Conservation (phyloP, 1,139 yeast genomes). For the Hyphopichia khmerensis region DNA sequence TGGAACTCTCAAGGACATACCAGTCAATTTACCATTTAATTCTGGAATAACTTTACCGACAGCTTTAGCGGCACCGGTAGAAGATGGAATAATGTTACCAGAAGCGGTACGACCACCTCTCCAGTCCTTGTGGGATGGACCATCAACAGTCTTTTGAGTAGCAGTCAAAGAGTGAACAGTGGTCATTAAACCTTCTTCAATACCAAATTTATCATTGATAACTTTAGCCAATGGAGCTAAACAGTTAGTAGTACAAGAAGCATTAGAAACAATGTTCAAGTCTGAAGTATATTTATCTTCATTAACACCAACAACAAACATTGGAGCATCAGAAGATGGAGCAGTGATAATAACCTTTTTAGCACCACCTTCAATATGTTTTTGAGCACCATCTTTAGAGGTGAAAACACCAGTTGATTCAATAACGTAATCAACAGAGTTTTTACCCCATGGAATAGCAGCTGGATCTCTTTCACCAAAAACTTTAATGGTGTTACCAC, state of each 20-base stretch:
- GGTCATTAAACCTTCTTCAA: conserved; percentile 78
- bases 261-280: conserved; percentile 66
- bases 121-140: conserved; percentile 86
- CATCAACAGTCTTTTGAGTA: conserved; percentile 80
- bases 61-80: conserved; percentile 86
- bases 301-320: conserved; percentile 78
- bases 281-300: conserved; percentile 63
- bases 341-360: conserved; percentile 80
- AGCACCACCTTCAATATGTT: conserved; percentile 75
- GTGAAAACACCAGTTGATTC: conserved; percentile 85
- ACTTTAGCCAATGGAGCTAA: conserved; percentile 79
- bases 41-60: conserved; percentile 80
- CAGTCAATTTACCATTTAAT: conserved; percentile 76
- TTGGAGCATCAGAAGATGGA: conserved; percentile 77
- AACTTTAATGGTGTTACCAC: conserved; percentile 59
- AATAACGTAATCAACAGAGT: conserved; percentile 66
- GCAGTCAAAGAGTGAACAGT: conserved; percentile 81
- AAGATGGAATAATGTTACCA: conserved; percentile 77
- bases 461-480: conserved; percentile 73
- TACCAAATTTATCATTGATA: conserved; percentile 66
- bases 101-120: conserved; percentile 85
- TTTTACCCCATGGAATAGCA: conserved; percentile 69
- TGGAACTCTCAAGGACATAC: conserved; percentile 77
- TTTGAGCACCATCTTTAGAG: conserved; percentile 63
- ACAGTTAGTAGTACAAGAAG: conserved; percentile 82